Percentiles rank a stretch among this genome's conserved stretches.
Conservation (phyloP, 1,284 basidiomycete species). For the Salmacisia buchloeana region DNA sequence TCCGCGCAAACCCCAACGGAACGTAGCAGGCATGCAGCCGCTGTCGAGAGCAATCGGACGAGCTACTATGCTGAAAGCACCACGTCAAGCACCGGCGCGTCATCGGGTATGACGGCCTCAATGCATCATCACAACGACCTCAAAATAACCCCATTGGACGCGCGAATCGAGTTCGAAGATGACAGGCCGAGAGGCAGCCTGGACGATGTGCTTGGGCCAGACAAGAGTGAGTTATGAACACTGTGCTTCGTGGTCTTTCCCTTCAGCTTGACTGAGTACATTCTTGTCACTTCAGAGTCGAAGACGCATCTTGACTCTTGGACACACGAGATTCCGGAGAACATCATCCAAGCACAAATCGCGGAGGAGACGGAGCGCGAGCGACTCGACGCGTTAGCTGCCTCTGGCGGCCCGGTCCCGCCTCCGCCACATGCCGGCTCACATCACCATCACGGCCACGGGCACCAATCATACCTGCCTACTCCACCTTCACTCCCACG, state of each 20-base stretch:
- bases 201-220: conserved; percentile 39
- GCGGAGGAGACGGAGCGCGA: conserved; percentile 43
- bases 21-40: too few relatives aligned
- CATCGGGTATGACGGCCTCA: neutral
- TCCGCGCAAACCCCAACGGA: too few relatives aligned
- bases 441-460: conserved; percentile 14
- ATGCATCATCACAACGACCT: neutral
- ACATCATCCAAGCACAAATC: conserved; percentile 46
- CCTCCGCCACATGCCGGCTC: neutral
- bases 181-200: conserved; percentile 19
- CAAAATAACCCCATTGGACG: neutral
- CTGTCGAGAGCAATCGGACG: conserved; percentile 1
- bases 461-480: conserved; percentile 23
- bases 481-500: conserved; percentile 69
- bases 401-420: too few relatives aligned
- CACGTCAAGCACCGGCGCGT: neutral
- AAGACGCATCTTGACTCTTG: conserved; percentile 23
- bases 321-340: conserved; percentile 51
- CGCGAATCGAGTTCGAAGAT: conserved; percentile 30
- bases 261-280: neutral
- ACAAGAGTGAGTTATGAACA: conserved; percentile 21
- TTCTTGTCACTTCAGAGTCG: conserved; percentile 19
- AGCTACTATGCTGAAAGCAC: conserved; percentile 7
- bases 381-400: conserved; percentile 20
- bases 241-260: neutral